phyloP scores from a whole-genome alignment of 352 stramenopile genomes.

The Phytophthora macrochlamydospora region DNA sequence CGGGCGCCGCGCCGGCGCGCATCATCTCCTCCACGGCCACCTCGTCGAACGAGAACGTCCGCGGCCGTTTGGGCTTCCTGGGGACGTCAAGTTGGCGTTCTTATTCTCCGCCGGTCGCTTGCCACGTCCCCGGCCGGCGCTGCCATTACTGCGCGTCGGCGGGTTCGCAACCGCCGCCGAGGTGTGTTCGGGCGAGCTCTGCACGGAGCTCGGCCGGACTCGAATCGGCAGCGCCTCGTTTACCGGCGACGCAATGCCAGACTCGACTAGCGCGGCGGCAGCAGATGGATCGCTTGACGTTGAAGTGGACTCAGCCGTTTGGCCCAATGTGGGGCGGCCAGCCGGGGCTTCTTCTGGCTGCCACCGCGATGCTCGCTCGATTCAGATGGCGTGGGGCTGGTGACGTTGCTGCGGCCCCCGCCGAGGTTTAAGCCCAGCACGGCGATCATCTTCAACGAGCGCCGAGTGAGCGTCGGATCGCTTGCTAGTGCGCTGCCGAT shows the following conservation, averaged over 20 bases:
- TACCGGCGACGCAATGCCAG: not conserved
- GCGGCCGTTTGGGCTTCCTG: constrained; percentile 82
- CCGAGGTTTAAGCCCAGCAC: constrained; percentile 90
- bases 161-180: not conserved
- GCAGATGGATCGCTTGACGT: constrained; percentile 22
- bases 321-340: constrained; percentile 20
- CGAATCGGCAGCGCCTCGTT: constrained; percentile 18
- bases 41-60: constrained; percentile 84
- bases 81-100: constrained; percentile 39
- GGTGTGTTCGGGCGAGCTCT: constrained; percentile 10
- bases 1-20: constrained; percentile 37
- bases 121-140: constrained; percentile 9
- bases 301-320: constrained; percentile 22
- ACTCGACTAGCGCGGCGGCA: constrained; percentile 8
- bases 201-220: constrained; percentile 17
- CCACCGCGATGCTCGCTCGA: constrained; percentile 6
- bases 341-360: constrained; percentile 15
- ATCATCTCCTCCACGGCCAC: constrained; percentile 53
- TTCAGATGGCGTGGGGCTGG: constrained; percentile 10
- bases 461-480: constrained; percentile 92
- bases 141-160: not conserved
- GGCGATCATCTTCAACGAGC: constrained; percentile 95
- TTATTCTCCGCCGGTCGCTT: constrained; percentile 32
- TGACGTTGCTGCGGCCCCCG: constrained; percentile 10
- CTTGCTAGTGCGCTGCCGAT: constrained; percentile 97